phyloP scores from a whole-genome alignment of 2,329 filamentous ascomycete genomes.

The Ceratocystis albifundus region DNA sequence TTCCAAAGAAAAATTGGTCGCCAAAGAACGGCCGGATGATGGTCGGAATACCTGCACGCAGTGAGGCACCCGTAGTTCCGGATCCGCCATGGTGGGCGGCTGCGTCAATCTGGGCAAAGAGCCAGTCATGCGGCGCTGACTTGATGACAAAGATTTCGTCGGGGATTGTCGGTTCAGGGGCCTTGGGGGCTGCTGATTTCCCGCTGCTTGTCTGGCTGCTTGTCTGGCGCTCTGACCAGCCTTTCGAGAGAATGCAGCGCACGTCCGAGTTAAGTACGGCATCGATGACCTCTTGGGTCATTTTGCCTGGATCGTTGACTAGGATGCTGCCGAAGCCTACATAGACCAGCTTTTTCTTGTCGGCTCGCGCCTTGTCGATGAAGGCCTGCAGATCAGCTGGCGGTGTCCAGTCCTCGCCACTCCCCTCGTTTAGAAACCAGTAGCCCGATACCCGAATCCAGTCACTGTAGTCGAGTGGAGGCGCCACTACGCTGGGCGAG shows the following conservation, averaged over 20 bases:
- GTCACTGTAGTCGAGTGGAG: conserved; percentile 88
- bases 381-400: conserved; percentile 66
- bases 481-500: conserved; percentile 83
- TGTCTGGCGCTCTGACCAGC: conserved; percentile 77
- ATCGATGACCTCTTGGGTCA: conserved; percentile 88
- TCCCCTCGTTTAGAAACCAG: conserved; percentile 83
- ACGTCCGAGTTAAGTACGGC: conserved; percentile 86
- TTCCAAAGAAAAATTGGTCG: conserved; percentile 93
- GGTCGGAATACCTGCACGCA: conserved; percentile 82
- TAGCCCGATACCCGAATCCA: conserved; percentile 97
- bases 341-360: conserved; percentile 87
- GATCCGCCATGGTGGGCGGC: conserved; percentile 90
- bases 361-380: conserved; percentile 67
- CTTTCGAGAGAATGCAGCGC: conserved; percentile 87
- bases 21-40: conserved; percentile 96
- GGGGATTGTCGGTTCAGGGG: conserved; percentile 56
- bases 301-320: conserved; percentile 72
- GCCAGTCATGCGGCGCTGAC: conserved; percentile 88
- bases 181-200: conserved; percentile 31
- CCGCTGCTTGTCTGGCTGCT: conserved; percentile 34
- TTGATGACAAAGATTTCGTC: conserved; percentile 79
- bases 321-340: conserved; percentile 96
- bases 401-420: conserved; percentile 50
- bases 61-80: conserved; percentile 85
- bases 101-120: conserved; percentile 87